Conservation (phyloP, 441 rosid genomes). For the Macaranga tanarius region DNA sequence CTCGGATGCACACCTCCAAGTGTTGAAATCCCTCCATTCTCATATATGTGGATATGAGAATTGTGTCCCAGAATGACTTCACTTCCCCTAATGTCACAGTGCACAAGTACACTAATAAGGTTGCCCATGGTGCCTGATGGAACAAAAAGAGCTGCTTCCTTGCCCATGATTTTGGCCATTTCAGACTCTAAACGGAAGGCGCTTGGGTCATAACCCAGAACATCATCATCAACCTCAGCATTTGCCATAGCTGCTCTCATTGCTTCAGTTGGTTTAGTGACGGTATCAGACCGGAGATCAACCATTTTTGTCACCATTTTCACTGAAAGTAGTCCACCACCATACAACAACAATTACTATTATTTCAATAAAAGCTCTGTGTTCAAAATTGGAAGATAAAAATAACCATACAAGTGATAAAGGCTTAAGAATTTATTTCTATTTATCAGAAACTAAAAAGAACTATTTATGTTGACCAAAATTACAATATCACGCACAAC, state of each 20-base stretch:
- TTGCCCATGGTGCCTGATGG: conserved; percentile 98
- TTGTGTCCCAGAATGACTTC: conserved; percentile 90
- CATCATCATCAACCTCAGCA: conserved; percentile 95
- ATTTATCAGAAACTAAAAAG: neutral
- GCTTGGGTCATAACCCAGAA: conserved; percentile 68
- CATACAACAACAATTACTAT: neutral
- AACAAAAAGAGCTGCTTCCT: conserved; percentile 86
- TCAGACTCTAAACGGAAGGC: conserved; percentile 65
- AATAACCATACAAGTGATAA: neutral
- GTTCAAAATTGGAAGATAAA: neutral
- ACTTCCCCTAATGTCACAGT: conserved; percentile 83
- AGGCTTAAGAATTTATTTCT: neutral
- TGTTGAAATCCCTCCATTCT: conserved; percentile 85
- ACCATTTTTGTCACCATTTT: conserved; percentile 67
- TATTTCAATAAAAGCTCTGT: neutral
- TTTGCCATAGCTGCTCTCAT: conserved; percentile 89
- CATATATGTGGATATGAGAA: conserved; percentile 78
- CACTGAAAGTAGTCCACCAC: conserved; percentile 22
- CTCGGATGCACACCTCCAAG: conserved; percentile 93
- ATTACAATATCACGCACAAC: conserved; percentile 12
- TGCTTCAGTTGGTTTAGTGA: conserved; percentile 79
- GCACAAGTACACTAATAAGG: conserved; percentile 87
- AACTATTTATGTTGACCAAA: neutral
- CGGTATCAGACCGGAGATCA: conserved; percentile 93
- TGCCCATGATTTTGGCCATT: conserved; percentile 66